Conservation (phyloP, 805 yeast genomes). For the Kodamaea neixiangensis region DNA sequence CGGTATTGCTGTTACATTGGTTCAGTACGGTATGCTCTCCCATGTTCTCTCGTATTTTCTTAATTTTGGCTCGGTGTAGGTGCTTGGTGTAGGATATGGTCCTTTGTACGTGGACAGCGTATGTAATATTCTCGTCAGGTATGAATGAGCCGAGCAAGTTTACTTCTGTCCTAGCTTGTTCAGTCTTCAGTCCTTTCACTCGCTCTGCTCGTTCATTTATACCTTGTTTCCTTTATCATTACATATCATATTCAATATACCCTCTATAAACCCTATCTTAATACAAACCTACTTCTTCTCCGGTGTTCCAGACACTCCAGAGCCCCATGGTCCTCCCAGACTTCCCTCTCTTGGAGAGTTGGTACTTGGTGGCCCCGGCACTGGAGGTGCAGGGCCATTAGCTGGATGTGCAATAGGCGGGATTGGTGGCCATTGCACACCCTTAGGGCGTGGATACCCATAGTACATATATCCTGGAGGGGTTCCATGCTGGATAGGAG, state of each 20-base stretch:
- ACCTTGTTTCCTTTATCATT: neutral
- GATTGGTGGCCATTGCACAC: neutral
- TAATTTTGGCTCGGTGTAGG: no score
- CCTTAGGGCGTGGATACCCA: neutral
- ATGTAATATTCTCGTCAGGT: no score
- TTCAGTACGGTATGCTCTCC: no score
- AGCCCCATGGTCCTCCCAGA: neutral
- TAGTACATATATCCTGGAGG: neutral
- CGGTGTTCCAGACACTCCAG: constrained; percentile 5
- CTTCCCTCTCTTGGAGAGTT: neutral
- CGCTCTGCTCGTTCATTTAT: no score
- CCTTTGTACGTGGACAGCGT: no score
- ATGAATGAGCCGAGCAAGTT: no score
- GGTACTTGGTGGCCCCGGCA: neutral
- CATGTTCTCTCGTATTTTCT: no score
- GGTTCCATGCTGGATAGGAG: constrained; percentile 3
- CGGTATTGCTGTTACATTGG: no score
- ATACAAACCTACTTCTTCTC: neutral
- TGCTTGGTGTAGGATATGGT: no score
- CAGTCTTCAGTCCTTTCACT: no score
- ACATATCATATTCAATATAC: neutral
- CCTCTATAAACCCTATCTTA: neutral
- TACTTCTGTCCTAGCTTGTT: no score
- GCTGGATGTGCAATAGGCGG: neutral
- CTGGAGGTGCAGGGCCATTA: neutral